Conservation (phyloP, 805 yeast species). For the Metschnikowia koreensis region DNA sequence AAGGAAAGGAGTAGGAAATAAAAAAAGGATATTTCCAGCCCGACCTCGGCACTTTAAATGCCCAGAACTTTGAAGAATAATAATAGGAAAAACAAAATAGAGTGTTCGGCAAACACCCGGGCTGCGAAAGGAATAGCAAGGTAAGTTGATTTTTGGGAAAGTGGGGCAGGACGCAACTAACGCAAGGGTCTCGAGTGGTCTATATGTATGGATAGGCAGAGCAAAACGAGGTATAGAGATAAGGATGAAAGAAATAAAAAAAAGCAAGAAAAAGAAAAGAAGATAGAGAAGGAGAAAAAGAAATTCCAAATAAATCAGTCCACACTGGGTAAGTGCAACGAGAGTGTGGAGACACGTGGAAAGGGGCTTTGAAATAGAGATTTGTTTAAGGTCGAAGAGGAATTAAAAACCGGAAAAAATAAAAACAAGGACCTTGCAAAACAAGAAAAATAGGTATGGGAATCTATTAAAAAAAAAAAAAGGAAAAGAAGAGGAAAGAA, state of each 20-base stretch:
- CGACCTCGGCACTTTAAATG: neutral
- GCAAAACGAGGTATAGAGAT: neutral
- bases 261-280: neutral
- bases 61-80: neutral
- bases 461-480: neutral
- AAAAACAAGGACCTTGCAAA: neutral
- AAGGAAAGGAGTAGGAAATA: too few species aligned
- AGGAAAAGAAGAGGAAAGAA: neutral
- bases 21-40: neutral
- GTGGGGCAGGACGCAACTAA: neutral
- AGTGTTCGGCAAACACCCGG: neutral
- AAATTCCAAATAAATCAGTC: too few species aligned
- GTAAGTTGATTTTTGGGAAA: neutral
- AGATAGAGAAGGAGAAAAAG: neutral
- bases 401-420: too few species aligned
- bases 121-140: slow-evolving; percentile 4
- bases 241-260: neutral
- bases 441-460: neutral
- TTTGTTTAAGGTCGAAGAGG: too few species aligned
- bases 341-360: too few species aligned
- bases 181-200: neutral
- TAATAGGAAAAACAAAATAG: neutral
- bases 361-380: too few species aligned
- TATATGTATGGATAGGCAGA: neutral
- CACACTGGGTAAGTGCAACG: too few species aligned